Conservation (phyloP, 768 basidiomycete species). For the Collybia sp. region DNA sequence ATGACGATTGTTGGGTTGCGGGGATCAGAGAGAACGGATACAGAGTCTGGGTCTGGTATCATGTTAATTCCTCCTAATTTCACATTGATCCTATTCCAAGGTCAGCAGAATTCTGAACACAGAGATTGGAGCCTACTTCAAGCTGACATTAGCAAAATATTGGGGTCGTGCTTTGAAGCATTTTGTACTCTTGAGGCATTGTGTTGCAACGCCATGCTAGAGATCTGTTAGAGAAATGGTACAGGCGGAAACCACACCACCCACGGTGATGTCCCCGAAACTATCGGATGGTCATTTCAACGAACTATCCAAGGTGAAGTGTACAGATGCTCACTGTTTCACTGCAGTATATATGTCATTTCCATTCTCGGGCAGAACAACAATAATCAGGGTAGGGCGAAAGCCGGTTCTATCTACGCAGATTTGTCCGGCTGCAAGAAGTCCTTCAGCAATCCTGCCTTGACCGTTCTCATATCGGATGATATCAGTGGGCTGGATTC, state of each 20-base stretch:
- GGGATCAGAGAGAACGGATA: slow-evolving; percentile 61
- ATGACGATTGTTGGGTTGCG: slow-evolving; percentile 76
- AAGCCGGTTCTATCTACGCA: slow-evolving; percentile 33
- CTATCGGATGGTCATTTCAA: slow-evolving; percentile 26
- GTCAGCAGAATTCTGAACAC: background rate
- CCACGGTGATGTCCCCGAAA: slow-evolving; percentile 65
- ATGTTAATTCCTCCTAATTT: slow-evolving; percentile 84
- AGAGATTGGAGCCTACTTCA: slow-evolving; percentile 49
- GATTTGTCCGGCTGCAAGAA: slow-evolving; percentile 46
- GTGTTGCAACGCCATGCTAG: slow-evolving; percentile 72
- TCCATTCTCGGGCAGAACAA: slow-evolving; percentile 68
- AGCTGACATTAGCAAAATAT: slow-evolving; percentile 76
- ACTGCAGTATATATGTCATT: slow-evolving; percentile 74
- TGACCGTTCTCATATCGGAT: slow-evolving; percentile 57
- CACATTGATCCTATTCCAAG: slow-evolving; percentile 60
- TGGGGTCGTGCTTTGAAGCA: slow-evolving; percentile 66
- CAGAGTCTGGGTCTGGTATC: slow-evolving; percentile 65
- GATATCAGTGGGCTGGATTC: slow-evolving; percentile 38
- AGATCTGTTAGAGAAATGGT: background rate
- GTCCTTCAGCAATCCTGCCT: slow-evolving; percentile 45
- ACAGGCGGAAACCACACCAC: slow-evolving; percentile 6
- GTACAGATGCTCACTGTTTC: slow-evolving; percentile 57
- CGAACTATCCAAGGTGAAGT: background rate
- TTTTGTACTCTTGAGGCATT: slow-evolving; percentile 68
- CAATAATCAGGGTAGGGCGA: slow-evolving; percentile 57